Evolutionary conservation across 2,329 filamentous ascomycete species (phyloP), one percentile per base, ranked within the genome.

Genomic region (Tricladium varicosporioides): DNA sequence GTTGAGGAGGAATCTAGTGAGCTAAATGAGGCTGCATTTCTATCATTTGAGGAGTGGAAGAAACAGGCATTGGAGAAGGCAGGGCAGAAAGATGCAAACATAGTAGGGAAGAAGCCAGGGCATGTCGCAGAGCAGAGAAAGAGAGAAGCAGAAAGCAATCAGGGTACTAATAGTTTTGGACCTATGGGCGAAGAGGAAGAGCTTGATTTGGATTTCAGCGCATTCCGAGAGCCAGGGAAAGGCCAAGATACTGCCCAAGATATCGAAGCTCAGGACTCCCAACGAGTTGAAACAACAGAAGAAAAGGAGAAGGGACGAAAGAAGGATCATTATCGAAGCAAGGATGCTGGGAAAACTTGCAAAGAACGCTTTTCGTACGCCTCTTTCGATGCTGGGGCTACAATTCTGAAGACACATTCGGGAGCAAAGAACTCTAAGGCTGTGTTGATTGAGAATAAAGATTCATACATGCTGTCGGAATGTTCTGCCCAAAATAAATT

Each of bases 31-130:
- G 83, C 87, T 47, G 87, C 92, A 5, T 97, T 97, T 71, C 85
- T 97, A 66, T 97, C 94, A 0, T 99, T 99, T 66, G 94, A 97
- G 71, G 93, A 97, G 67, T 99, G 94, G 94, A 97, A 96, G 75
- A 91, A 88, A 68, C 89, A 92, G 78, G 96, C 96, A 75, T 76
- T 97, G 15, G 89, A 87, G 51, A 90, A 91, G 69, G 87, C 85
- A 2, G 93, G 91, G 11, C 93, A 97, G 69, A 91, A 77, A 69
- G 89, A 75, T 63, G 90, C 81, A 73, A 86, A 81, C 73, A 80
- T 81, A 69, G 89, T 76, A 70, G 84, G 78, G 63, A 79, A 68
- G 71, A 82, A 70, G 67, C 76, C 69, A 61, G 75, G 71, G 5
- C 61, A 42, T 36, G 16, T 57, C n/a, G 68, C 74, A 69, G 78